These are phyloP conservation scores for Cordyceps cateniannulata DNA, from an alignment of 2,329 filamentous ascomycete genomes.

Conservation along the genomic window DNA sequence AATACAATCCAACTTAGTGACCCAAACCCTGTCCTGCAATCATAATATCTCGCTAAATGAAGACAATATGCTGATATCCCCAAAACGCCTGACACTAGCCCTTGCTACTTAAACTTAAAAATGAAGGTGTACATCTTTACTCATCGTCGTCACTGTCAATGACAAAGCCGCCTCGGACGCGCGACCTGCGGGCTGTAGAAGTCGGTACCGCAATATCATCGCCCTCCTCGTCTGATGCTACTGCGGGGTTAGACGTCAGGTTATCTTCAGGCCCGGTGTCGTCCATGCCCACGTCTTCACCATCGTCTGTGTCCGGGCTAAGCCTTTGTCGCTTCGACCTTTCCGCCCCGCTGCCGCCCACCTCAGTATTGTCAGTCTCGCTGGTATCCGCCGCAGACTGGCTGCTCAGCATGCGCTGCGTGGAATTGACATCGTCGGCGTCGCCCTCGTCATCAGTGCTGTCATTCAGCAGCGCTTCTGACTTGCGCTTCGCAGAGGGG, in stretches of 20 bases:
- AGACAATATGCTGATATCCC: too few species aligned
- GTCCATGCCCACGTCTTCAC: constrained; percentile 24
- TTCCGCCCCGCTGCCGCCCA: constrained; percentile 28
- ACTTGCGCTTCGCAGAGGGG: constrained; percentile 24
- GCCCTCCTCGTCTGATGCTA: constrained; percentile 23
- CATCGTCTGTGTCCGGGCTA: constrained; percentile 22
- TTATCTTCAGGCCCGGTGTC: constrained; percentile 18
- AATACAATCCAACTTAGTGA: too few species aligned
- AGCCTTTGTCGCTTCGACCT: constrained; percentile 32
- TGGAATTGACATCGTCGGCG: constrained; percentile 18
- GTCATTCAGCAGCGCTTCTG: constrained; percentile 19
- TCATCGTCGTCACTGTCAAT: constrained; percentile 56
- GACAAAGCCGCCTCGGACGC: constrained; percentile 48
- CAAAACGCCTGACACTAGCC: background rate
- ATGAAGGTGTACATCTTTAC: constrained; percentile 13
- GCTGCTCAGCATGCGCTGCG: constrained; percentile 20
- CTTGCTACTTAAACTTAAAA: background rate
- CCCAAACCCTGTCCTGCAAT: too few species aligned
- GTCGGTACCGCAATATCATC: constrained; percentile 35
- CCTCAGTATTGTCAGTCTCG: constrained; percentile 22
- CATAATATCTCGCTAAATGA: too few species aligned
- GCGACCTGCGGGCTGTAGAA: constrained; percentile 32
- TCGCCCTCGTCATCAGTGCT: constrained; percentile 23
- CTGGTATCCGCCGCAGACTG: constrained; percentile 18
- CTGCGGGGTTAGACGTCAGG: constrained; percentile 15